Conservation (phyloP, 306 rosid genomes). For the Quercus gilva region DNA sequence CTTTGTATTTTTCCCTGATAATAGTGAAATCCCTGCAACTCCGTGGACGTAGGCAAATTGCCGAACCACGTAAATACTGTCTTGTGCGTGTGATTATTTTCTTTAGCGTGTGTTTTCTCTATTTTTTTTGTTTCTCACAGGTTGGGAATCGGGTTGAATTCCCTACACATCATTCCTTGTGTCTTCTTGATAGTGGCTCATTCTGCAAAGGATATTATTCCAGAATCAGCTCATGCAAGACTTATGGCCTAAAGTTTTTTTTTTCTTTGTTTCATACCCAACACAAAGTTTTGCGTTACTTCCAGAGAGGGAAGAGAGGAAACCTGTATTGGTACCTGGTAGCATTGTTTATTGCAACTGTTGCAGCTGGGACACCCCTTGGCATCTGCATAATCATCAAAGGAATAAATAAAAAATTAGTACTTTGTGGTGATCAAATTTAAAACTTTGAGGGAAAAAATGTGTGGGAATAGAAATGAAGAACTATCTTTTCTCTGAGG, state of each 20-base stretch:
- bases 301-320: conserved; percentile 11
- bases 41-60: too few species aligned
- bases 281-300: not conserved
- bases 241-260: not conserved
- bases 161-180: conserved; percentile 49
- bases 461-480: too few species aligned
- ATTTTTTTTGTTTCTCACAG: too few species aligned
- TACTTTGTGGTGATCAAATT: not conserved
- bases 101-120: too few species aligned
- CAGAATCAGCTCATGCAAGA: conserved; percentile 6
- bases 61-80: too few species aligned
- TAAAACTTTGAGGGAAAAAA: too few species aligned
- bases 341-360: conserved; percentile 79
- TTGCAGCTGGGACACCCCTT: conserved; percentile 81
- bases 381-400: conserved; percentile 65
- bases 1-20: too few species aligned
- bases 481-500: too few species aligned
- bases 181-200: conserved; percentile 74
- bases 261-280: not conserved
- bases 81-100: too few species aligned
- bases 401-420: not conserved
- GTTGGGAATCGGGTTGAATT: too few species aligned
- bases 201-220: conserved; percentile 42
- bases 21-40: too few species aligned
- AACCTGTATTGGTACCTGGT: conserved; percentile 58